These are phyloP conservation scores for Blepharisma undulans DNA, from an alignment of 169 alveolate genomes.

Conservation along the genomic window DNA sequence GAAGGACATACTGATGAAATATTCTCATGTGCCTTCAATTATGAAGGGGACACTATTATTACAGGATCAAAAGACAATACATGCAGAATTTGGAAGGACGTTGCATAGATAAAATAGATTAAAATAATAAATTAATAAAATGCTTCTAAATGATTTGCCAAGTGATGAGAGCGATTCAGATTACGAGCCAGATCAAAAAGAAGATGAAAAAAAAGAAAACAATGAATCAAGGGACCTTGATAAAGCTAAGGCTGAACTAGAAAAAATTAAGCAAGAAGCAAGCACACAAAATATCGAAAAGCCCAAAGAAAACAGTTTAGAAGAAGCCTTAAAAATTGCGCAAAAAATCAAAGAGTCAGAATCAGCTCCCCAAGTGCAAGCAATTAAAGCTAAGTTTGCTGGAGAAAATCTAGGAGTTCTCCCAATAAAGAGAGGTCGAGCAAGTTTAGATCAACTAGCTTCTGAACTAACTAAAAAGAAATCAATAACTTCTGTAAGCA, in stretches of 20 bases:
- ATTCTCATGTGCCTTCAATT: slow-evolving; percentile 86
- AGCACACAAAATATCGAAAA: neutral
- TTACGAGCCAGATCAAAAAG: neutral
- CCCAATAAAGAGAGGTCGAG: neutral
- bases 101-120: neutral
- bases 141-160: neutral
- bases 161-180: slow-evolving; percentile 9
- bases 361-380: neutral
- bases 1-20: slow-evolving; percentile 87
- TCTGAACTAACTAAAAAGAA: neutral
- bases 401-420: neutral
- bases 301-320: neutral
- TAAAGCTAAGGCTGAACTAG: neutral
- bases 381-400: neutral
- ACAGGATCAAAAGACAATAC: slow-evolving; percentile 83
- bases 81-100: slow-evolving; percentile 23
- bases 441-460: slow-evolving; percentile 14
- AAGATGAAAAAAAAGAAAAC: neutral
- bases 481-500: slow-evolving; percentile 37
- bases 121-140: too few relatives aligned
- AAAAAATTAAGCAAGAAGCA: neutral
- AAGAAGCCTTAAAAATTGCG: slow-evolving; percentile 19
- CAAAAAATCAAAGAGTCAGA: neutral
- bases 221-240: neutral
- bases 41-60: slow-evolving; percentile 89